These are phyloP conservation scores for Amanita phalloides DNA, from an alignment of 768 basidiomycete genomes.

Conservation along the genomic window DNA sequence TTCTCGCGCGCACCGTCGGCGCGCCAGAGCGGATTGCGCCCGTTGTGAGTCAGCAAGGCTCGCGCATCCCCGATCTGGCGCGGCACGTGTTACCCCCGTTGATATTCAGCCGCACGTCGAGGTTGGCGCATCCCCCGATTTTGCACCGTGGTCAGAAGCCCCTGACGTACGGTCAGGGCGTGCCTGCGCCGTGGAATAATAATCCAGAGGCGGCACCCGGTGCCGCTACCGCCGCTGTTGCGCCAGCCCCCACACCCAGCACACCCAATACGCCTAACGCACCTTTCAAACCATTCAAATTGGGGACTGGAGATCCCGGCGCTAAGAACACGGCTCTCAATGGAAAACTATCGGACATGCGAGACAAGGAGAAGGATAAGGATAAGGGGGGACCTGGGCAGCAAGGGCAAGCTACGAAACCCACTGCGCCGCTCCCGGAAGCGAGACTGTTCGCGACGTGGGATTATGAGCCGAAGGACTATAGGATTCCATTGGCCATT, in stretches of 20 bases:
- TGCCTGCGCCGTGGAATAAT: constrained; percentile 45
- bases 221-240: constrained; percentile 11
- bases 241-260: constrained; percentile 16
- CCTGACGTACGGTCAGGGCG: constrained; percentile 35
- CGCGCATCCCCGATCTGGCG: constrained; percentile 58
- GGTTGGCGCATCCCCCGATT: constrained; percentile 55
- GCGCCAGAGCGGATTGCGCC: constrained; percentile 46
- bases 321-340: constrained; percentile 16
- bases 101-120: constrained; percentile 47
- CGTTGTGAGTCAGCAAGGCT: constrained; percentile 50
- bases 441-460: constrained; percentile 46
- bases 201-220: constrained; percentile 12
- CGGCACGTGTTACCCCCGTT: constrained; percentile 54
- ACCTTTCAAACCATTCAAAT: too few species aligned
- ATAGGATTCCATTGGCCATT: constrained; percentile 22
- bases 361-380: constrained; percentile 6
- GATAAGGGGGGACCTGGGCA: neutral
- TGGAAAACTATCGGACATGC: constrained; percentile 10
- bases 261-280: constrained; percentile 12
- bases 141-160: constrained; percentile 41
- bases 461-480: constrained; percentile 46
- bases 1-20: constrained; percentile 32
- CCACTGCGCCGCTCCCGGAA: constrained; percentile 31
- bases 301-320: too few species aligned
- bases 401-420: constrained; percentile 11